These are phyloP conservation scores for Globisporangium canariense DNA, from an alignment of 352 stramenopile species.

Conservation along the genomic window DNA sequence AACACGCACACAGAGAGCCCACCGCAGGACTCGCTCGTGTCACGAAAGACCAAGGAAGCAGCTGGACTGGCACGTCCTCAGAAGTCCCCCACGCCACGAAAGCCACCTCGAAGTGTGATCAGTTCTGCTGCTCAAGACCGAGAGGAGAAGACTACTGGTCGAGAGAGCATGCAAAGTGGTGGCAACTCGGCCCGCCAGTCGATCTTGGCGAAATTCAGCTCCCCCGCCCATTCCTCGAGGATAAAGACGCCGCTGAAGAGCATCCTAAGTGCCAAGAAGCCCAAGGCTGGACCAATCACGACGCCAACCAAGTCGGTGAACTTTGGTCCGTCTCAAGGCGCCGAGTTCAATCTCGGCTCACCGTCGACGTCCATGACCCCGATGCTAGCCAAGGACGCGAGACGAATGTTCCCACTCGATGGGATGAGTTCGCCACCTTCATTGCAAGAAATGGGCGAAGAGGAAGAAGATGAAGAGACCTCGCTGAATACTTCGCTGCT, in stretches of 20 bases:
- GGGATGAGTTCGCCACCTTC: conserved; percentile 19
- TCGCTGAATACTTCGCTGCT: conserved; percentile 83
- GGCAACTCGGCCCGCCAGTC: conserved; percentile 7
- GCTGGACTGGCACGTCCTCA: conserved; percentile 15
- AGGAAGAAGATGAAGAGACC: conserved; percentile 75
- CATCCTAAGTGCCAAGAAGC: conserved; percentile 75
- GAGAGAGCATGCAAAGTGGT: background rate
- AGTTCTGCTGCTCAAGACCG: background rate
- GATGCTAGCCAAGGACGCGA: conserved; percentile 58
- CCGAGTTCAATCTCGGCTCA: conserved; percentile 76
- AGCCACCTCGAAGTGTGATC: conserved; percentile 2
- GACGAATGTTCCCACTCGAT: conserved; percentile 64
- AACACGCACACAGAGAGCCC: conserved; percentile 12
- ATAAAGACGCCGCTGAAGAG: conserved; percentile 62
- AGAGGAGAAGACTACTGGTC: background rate
- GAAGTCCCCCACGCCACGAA: conserved; percentile 20
- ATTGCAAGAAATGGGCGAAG: conserved; percentile 31
- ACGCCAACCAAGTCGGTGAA: conserved; percentile 84
- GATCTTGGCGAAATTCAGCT: conserved; percentile 15
- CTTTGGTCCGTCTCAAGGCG: conserved; percentile 74
- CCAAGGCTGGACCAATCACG: conserved; percentile 27
- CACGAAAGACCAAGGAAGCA: conserved; percentile 9
- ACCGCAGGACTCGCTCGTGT: conserved; percentile 13
- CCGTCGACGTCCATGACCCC: conserved; percentile 87
- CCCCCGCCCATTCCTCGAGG: conserved; percentile 9